Evolutionary conservation across 148 eudicot genomes (phyloP), one percentile per base, ranked within the genome.

Genomic region (Camellia japonica): DNA sequence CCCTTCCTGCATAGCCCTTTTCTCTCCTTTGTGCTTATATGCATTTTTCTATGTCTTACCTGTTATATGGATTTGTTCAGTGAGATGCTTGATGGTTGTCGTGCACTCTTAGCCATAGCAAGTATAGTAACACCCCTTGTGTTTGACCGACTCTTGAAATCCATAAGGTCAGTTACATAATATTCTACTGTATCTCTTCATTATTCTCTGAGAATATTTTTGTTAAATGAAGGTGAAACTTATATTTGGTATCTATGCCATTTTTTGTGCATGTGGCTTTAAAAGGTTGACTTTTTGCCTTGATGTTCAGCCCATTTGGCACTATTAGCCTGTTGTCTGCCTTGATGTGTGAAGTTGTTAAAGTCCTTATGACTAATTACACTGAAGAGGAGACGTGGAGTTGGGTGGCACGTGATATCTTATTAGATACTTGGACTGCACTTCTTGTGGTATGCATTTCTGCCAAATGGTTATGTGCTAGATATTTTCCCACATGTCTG

Each of bases 51-150:
- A 51, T 80, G 67, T 64, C 75, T 71, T 79, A 52, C 38, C 79
- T 80, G 23, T 80, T 23, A 43, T 16, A 63, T 76, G 67, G 5
- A 46, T 49, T 75, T 79, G 60, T 81, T 74, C 89, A 97, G 98
- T 90, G 98, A 97, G 92, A 85, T 97, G 92, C 94, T 97, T 82
- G 99, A 97, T 91, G 99, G 98, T 69, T 97, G 99, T 80, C 98
- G 99, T 77, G 95, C 97, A 78, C 87, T 97, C 79, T 77, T 94
- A 83, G 90, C 94, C 52, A 82, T 97, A 77, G 94, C 99, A 23
- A 87, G 94, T 76, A 87, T 94, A 85, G 88, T 94, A 75, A 89
- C 88, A n/a, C 95, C 98, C 43, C 61, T 83, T 73, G 78, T 82
- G 75, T 97, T 92, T 88, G 97, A 97, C 81, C 84, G 78, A 70